Evolutionary conservation across 106 monocot species (phyloP), one percentile per base, ranked within the genome.

Genomic region (Dendrobium officinale): DNA sequence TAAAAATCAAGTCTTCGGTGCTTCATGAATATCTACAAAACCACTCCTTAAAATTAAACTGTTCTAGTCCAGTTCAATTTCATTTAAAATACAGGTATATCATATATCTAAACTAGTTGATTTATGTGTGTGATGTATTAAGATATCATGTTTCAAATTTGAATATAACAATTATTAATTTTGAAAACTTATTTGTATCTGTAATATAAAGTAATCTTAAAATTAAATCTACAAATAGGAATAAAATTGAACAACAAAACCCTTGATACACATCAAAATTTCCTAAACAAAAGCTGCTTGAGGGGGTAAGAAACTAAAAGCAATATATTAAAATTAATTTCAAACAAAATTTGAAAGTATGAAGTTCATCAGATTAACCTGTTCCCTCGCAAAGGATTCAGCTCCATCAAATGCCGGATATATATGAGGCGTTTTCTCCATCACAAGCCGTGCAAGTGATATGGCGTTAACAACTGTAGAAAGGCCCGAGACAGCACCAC

Each of bases 341-440:
- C 6, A 64, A 70, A 13, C 67, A 67, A 24, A 64, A 24, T 8
- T 24, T 58, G 5, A 20, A 67, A 67, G 5, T 3, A 67, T 67
- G 7, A 10, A 18, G 82, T n/a, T 76, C 9, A 41, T 61, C 4
- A 84, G 20, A 67, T 81, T 77, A 78, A 98, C 97, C 75, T 98
- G 97, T 54, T 91, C 92, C 79, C 86, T 94, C 64, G 94, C 97
- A 85, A 98, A 98, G 42, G 90, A 84, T 80, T 98, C 97, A 37
- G 97, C 97, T 42, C 92, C 97, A 42, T 92, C 89, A 85, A 98
- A 98, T 43, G 89, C 97, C 7, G 94, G 82, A 83, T 98, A 98
- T 68, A 98, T 92, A 83, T 98, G 97, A 9, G 94, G 97, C 3
- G 97, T 98, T 78, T 82, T 94, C 79, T 98, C 89, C 97, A 98